Evolutionary conservation across 345 rosid genomes (phyloP).

Genomic region (Pistacia atlantica): DNA sequence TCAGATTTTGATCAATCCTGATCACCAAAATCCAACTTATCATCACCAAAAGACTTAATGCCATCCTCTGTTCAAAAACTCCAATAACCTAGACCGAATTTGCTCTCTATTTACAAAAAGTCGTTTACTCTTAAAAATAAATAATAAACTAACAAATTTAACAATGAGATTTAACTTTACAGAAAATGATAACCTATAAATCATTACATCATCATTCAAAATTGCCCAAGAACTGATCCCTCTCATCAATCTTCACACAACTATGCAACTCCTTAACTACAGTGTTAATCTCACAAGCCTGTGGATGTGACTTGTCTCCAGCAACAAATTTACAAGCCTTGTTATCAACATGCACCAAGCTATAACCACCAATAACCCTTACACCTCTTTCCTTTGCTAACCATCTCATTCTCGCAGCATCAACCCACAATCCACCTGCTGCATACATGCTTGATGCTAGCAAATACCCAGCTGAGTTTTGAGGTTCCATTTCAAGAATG

Average conservation of each 20-base stretch:
- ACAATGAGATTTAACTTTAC: too few relatives aligned
- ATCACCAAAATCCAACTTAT: too few relatives aligned
- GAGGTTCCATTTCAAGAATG: slow-evolving; percentile 62
- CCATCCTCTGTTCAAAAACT: too few relatives aligned
- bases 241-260: slow-evolving; percentile 30
- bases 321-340: slow-evolving; percentile 44
- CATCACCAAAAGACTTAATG: too few relatives aligned
- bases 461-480: slow-evolving; percentile 55
- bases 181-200: too few relatives aligned
- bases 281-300: slow-evolving; percentile 24
- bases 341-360: slow-evolving; percentile 49
- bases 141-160: too few relatives aligned
- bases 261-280: slow-evolving; percentile 38
- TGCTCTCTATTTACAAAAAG: too few relatives aligned
- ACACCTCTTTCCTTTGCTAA: slow-evolving; percentile 54
- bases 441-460: slow-evolving; percentile 62
- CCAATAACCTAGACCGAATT: too few relatives aligned
- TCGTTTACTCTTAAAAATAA: too few relatives aligned
- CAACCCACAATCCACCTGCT: slow-evolving; percentile 49
- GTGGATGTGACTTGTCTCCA: slow-evolving; percentile 45
- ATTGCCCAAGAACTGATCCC: background rate
- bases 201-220: background rate
- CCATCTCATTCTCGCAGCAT: slow-evolving; percentile 53
- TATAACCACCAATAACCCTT: slow-evolving; percentile 52
- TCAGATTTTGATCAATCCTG: too few relatives aligned